Evolutionary conservation across 2,329 filamentous ascomycete species (phyloP).

Genomic region (Cytospora piceae): DNA sequence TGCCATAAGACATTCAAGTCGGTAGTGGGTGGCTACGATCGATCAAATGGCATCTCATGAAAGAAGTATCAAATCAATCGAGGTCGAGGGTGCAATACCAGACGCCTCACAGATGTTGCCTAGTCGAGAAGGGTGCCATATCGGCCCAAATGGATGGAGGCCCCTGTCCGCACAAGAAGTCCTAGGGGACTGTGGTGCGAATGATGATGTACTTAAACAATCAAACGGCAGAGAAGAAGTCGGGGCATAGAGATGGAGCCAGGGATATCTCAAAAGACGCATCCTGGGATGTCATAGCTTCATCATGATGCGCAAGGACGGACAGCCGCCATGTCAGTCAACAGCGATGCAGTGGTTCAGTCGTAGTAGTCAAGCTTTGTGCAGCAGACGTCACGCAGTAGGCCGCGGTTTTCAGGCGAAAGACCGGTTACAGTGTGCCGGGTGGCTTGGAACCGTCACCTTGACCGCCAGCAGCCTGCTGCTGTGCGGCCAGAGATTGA

Average conservation of each 20-base stretch:
- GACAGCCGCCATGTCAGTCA: conserved; percentile 30
- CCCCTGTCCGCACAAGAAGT: conserved; percentile 11
- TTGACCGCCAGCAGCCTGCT: conserved; percentile 33
- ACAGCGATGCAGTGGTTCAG: conserved; percentile 23
- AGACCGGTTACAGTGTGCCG: conserved; percentile 27
- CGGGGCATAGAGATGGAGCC: conserved; percentile 25
- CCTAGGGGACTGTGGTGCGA: conserved; percentile 11
- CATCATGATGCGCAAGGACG: conserved; percentile 27
- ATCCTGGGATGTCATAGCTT: conserved; percentile 28
- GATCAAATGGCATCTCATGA: conserved; percentile 24
- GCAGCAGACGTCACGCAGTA: conserved; percentile 27
- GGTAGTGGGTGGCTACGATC: conserved; percentile 29
- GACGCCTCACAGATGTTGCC: conserved; percentile 19
- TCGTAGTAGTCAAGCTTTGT: conserved; percentile 24
- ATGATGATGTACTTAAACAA: conserved; percentile 24
- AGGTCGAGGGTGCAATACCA: conserved; percentile 23
- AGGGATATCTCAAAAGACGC: conserved; percentile 16
- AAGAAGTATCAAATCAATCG: conserved; percentile 21
- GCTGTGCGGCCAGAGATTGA: conserved; percentile 58
- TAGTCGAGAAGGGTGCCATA: conserved; percentile 23
- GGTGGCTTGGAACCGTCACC: conserved; percentile 32
- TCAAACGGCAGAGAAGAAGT: conserved; percentile 24
- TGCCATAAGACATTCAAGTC: conserved; percentile 19
- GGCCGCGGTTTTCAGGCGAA: conserved; percentile 20
- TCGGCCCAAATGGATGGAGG: conserved; percentile 13